Base-by-base conservation (phyloP, 2,329 filamentous ascomycete species). In the Xylariomycetidae sp. region DNA sequence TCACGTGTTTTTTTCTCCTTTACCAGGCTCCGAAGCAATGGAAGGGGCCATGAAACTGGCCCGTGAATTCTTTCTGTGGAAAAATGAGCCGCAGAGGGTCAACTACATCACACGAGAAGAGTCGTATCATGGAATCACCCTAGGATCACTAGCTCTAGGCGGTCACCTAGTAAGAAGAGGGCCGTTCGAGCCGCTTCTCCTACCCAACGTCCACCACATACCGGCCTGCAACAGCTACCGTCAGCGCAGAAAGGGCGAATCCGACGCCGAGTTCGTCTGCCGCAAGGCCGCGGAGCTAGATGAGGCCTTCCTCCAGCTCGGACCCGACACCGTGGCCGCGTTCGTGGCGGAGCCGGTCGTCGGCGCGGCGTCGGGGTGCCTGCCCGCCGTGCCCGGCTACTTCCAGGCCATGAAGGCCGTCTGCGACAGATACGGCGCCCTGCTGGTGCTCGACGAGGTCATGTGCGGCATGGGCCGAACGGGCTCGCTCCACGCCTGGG, bases 91-190 rank as follows among this genome's bases (percentile, higher is more conserved):
- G 1, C 53, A 68, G 30, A 68, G 82, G 3, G 65, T 63, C 1
- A 67, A 72, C 30, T 83, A 82, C 57, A 83, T 88, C 45, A 67
- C 77, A 5, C 70, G 83, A 12, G 60, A 74, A 18, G 68, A 77
- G 15, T 82, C 77, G 9, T 88, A 85, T 47, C 84, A 88, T 46
- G 84, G 84, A 5, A 78, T 71, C 17, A 87, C 82, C 0, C 54
- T 86, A 1, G 80, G 78, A 2, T 67, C 79, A 2, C 59, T 87
- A 13, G 66, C 69, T 0, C 56, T 78, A 7, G 74, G 79, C 18
- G 76, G 77, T 2, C 77, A 85, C 53, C 55, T 69, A n/a, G 61
- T 66, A 5, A 68, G 83, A 15, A 69, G 78, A 41, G 62, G 61
- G 3, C 64, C 73, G 2, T 88, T 77, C 44, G 62, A 73, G 36